phyloP scores from a whole-genome alignment of 2,329 filamentous ascomycete species.

The Elsinoe fawcettii region DNA sequence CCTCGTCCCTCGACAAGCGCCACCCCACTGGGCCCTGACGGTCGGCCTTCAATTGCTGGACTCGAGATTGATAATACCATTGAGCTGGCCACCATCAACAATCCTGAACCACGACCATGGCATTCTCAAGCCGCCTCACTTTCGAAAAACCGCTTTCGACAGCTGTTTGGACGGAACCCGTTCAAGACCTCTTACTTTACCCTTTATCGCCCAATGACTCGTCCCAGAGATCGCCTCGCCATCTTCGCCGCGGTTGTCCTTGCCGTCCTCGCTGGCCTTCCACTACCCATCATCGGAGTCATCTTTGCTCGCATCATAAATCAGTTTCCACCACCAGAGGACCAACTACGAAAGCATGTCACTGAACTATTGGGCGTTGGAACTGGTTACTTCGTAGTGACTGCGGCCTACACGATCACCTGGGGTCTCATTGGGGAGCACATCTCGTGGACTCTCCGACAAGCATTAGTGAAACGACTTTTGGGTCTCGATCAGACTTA shows the following conservation, averaged over 20 bases:
- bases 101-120: constrained; percentile 29
- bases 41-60: constrained; percentile 27
- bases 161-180: constrained; percentile 37
- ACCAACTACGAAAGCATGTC: constrained; percentile 36
- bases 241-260: constrained; percentile 30
- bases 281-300: constrained; percentile 36
- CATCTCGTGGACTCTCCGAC: constrained; percentile 41
- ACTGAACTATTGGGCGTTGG: constrained; percentile 39
- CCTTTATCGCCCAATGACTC: constrained; percentile 40
- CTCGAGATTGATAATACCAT: constrained; percentile 20
- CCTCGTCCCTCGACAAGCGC: not conserved
- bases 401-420: constrained; percentile 42
- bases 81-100: constrained; percentile 30
- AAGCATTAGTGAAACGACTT: constrained; percentile 40
- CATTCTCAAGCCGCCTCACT: constrained; percentile 27
- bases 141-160: constrained; percentile 29
- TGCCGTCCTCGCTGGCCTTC: constrained; percentile 34
- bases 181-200: constrained; percentile 44
- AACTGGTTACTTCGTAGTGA: constrained; percentile 43
- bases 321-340: constrained; percentile 41
- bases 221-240: constrained; percentile 32
- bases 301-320: constrained; percentile 45
- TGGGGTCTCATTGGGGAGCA: constrained; percentile 46
- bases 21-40: constrained; percentile 7
- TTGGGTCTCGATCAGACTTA: constrained; percentile 46